phyloP scores from a whole-genome alignment of 306 rosid species.

The Glycyrrhiza uralensis region DNA sequence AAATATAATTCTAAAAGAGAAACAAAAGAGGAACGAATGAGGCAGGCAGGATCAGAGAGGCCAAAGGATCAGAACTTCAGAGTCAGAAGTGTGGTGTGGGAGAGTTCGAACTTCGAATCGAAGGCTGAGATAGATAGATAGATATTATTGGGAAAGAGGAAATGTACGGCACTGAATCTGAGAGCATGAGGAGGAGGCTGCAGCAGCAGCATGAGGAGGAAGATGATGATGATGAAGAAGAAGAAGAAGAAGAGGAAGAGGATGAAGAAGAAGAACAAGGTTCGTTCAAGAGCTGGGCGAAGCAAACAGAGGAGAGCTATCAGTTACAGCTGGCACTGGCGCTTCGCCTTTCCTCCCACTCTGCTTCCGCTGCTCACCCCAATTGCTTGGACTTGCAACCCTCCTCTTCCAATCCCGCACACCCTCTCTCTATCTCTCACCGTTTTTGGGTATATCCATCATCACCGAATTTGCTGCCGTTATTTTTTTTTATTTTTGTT shows the following conservation, averaged over 20 bases:
- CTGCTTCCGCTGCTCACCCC: slow-evolving; percentile 26
- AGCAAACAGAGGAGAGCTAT: slow-evolving; percentile 49
- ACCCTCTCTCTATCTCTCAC: slow-evolving; percentile 31
- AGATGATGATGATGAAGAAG: too few relatives aligned
- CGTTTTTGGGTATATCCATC: slow-evolving; percentile 55
- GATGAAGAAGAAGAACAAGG: neutral
- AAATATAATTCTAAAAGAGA: too few relatives aligned
- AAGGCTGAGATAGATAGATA: too few relatives aligned
- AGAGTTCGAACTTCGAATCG: too few relatives aligned
- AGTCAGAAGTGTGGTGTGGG: too few relatives aligned
- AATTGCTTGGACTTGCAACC: slow-evolving; percentile 22
- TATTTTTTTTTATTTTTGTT: neutral
- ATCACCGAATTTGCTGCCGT: neutral
- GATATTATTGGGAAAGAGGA: too few relatives aligned
- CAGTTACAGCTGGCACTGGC: slow-evolving; percentile 49
- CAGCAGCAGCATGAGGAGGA: too few relatives aligned
- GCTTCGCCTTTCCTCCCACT: slow-evolving; percentile 42
- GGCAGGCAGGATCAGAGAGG: too few relatives aligned
- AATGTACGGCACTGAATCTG: too few relatives aligned
- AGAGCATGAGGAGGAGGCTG: too few relatives aligned
- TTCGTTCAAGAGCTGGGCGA: slow-evolving; percentile 41
- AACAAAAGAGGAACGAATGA: too few relatives aligned
- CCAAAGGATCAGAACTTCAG: too few relatives aligned
- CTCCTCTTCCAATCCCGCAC: neutral
- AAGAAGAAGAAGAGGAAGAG: neutral